Evolutionary conservation across 2,329 filamentous ascomycete species (phyloP).

Genomic region (Coniochaeta hoffmannii): DNA sequence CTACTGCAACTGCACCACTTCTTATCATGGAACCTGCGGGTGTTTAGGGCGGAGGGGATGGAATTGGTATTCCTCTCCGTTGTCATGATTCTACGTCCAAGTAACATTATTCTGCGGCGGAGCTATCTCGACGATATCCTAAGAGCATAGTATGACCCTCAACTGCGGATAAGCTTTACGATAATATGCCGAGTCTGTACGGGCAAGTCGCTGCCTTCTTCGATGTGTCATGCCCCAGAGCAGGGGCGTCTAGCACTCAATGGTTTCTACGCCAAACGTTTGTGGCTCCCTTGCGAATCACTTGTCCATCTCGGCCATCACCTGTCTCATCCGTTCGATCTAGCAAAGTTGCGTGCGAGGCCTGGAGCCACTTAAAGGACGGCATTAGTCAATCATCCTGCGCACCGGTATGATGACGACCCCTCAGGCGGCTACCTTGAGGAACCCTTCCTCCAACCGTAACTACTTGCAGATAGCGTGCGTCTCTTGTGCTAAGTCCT

Average conservation of each 20-base stretch:
- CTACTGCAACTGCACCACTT: slow-evolving; percentile 24
- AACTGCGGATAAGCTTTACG: slow-evolving; percentile 19
- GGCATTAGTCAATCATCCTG: too few species aligned
- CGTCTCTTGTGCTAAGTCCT: too few species aligned
- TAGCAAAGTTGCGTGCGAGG: too few species aligned
- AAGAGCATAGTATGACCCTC: background rate
- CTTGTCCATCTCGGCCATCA: too few species aligned
- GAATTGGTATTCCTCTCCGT: slow-evolving; percentile 27
- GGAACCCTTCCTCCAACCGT: too few species aligned
- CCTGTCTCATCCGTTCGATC: too few species aligned
- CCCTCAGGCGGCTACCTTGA: too few species aligned
- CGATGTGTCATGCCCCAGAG: background rate
- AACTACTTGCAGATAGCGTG: too few species aligned
- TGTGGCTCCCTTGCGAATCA: slow-evolving; percentile 27
- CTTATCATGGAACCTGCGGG: slow-evolving; percentile 28
- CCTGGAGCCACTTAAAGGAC: too few species aligned
- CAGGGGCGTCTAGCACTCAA: slow-evolving; percentile 25
- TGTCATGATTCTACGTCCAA: slow-evolving; percentile 26
- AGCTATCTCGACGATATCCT: slow-evolving; percentile 24
- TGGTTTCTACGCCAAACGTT: slow-evolving; percentile 31
- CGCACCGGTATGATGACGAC: too few species aligned
- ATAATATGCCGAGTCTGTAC: slow-evolving; percentile 25
- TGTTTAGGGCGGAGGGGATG: slow-evolving; percentile 23
- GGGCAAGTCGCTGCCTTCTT: slow-evolving; percentile 20
- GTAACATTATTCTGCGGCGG: slow-evolving; percentile 27